Base-by-base conservation (phyloP, 805 yeast species). In the Myxozyma monticola region DNA sequence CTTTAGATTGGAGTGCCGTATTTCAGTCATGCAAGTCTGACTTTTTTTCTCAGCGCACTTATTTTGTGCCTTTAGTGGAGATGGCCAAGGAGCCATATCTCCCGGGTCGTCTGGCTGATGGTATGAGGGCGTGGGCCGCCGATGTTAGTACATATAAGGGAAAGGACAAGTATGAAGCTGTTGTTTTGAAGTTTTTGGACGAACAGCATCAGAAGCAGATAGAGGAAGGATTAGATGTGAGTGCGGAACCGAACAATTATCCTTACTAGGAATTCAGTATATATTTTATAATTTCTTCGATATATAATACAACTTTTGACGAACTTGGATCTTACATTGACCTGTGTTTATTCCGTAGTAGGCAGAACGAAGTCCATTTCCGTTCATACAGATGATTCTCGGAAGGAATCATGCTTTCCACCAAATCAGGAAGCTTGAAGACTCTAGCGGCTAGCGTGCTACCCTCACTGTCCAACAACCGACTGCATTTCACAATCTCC, bases 81-180 rank as follows among this genome's bases (percentile, higher is more conserved):
- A 63, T 83, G 42, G 76, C 77, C 51, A 61, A 77, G 57, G 87
- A 83, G 65, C 85, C 85, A 7, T 75, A 73, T 56, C 70, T 83
- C 25, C 86, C 88, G 3, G 68, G 80, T 53, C 71, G 88, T 57
- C 70, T 82, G 57, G 69, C 79, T 36, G 72, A 80, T 61, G 85
- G 84, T 14, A 75, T 83, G 35, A 64, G 70, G 44, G 76, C 81
- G 51, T 83, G 88, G 88, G 67, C 71, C 9, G 75, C 69, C 1
- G 84, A 79, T 58, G 87, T 83, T 37, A 73, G 72, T 54, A 80
- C 74, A 37, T 83, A 83, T 64, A 75, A 80, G 62, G 88, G 88
- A 78, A 49, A 45, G 24, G 33, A 44, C n/a, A 57, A 45, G 33
- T 57, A 51, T 37, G 47, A 42, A n/a, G 49, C 45, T n/a, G 29